Conservation (phyloP, 164 flowering plant genomes). For the Sextonia rubra region DNA sequence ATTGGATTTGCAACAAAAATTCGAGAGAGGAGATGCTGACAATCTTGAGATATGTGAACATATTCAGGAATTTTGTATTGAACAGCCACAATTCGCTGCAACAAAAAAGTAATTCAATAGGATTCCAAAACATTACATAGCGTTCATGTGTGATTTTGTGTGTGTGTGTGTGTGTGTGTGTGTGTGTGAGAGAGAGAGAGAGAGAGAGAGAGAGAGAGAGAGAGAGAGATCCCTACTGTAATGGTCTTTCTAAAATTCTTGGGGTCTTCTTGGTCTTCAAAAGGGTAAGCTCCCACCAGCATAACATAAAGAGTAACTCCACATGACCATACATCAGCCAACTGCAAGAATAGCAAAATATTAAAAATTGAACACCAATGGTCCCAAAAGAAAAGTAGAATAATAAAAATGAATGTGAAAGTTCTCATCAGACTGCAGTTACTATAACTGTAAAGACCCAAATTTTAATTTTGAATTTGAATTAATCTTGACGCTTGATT, state of each 20-base stretch:
- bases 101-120: not conserved
- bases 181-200: constrained; percentile 3
- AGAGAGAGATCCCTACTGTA: constrained; percentile 27
- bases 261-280: constrained; percentile 72
- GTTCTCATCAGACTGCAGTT: too few species aligned
- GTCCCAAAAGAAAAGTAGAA: too few species aligned
- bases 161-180: not conserved
- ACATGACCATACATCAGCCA: constrained; percentile 80
- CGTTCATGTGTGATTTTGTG: too few species aligned
- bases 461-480: too few species aligned
- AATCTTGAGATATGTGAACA: constrained; percentile 80
- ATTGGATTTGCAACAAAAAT: constrained; percentile 65
- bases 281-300: constrained; percentile 72
- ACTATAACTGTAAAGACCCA: too few species aligned
- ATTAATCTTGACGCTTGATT: too few species aligned
- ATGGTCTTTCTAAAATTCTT: constrained; percentile 77
- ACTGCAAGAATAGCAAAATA: constrained; percentile 19
- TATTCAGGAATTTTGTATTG: constrained; percentile 84
- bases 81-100: constrained; percentile 80
- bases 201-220: not conserved
- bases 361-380: not conserved
- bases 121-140: not conserved
- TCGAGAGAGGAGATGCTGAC: constrained; percentile 69
- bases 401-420: too few species aligned
- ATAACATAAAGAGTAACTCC: constrained; percentile 75